Base-by-base conservation (phyloP, 345 rosid species). In the Euphorbia pulcherrima region DNA sequence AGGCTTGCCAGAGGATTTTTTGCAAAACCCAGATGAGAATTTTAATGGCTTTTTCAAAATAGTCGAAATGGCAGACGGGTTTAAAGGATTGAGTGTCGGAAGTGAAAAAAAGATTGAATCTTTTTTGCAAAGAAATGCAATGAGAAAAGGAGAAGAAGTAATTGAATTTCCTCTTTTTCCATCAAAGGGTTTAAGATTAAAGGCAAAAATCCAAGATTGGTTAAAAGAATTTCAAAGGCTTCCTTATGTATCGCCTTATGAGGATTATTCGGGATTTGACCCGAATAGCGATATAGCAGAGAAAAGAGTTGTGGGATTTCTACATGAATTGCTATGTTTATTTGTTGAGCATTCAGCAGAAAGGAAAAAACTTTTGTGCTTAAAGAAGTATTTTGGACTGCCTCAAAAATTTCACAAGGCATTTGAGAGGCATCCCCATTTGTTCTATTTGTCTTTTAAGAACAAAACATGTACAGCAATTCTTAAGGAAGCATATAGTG, bases 301-400 rank as follows among this genome's bases (percentile, higher is more conserved):
- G 88, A 92, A 92, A 76, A 80, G 97, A 68, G 84, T 88, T 62
- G 95, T 81, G 71, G 98, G 92, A 44, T 77, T 90, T 83, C 88
- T 92, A 69, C 98, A 90, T 52, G 97, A 92, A 40, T 51, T 92
- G 82, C 87, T 92, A 53, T 79, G 84, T 68, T 76, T 90, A 40
- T 92, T 92, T 67, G 98, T 92, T 3, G 98, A 90, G 56, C 90
- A 90, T 77, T 85, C 98, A 0, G 91, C 88, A 0, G 88, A 88
- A 70, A 85, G 97, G 84, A 88, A 81, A 75, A 90, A 77, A 77
- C 81, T 90, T 50, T 70, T 88, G 54, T 88, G 94, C 53, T 86
- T 90, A 33, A 88, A 86, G 82, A 87, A 92, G 74, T 71, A 74
- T 66, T 89, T 85, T 24, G 91, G 91, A 17, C 84, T 92, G 67